Conservation (phyloP, 441 rosid species). For the Eutrema salsugineum region DNA sequence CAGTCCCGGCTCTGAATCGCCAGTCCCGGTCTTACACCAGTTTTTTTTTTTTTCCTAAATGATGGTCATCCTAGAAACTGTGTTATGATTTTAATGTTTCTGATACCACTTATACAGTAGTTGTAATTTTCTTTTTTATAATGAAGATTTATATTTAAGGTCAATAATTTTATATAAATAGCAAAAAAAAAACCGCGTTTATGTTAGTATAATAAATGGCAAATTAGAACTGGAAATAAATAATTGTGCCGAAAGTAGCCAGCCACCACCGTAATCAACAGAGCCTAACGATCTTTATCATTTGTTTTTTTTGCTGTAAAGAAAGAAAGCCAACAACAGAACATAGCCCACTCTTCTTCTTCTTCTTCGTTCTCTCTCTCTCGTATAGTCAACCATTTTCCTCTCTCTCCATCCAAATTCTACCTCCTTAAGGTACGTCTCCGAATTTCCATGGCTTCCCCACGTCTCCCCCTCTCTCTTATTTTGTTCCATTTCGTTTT, state of each 20-base stretch:
- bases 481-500: neutral
- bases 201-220: neutral
- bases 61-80: too few species aligned
- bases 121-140: too few species aligned
- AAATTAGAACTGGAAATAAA: neutral
- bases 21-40: too few species aligned
- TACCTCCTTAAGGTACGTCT: constrained; percentile 48
- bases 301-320: constrained; percentile 13
- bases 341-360: neutral
- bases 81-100: too few species aligned
- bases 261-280: neutral
- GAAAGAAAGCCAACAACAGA: neutral
- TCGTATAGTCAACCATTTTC: constrained; percentile 18
- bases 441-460: constrained; percentile 68
- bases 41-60: too few species aligned
- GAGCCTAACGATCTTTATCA: neutral
- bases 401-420: constrained; percentile 22
- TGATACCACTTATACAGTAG: too few species aligned
- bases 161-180: too few species aligned
- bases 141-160: too few species aligned
- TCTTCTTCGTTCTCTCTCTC: constrained; percentile 9
- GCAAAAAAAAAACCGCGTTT: too few species aligned
- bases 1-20: too few species aligned
- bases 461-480: constrained; percentile 34
- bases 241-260: constrained; percentile 11